phyloP scores from a whole-genome alignment of 2,329 filamentous ascomycete species.

The Didymella pinodella region DNA sequence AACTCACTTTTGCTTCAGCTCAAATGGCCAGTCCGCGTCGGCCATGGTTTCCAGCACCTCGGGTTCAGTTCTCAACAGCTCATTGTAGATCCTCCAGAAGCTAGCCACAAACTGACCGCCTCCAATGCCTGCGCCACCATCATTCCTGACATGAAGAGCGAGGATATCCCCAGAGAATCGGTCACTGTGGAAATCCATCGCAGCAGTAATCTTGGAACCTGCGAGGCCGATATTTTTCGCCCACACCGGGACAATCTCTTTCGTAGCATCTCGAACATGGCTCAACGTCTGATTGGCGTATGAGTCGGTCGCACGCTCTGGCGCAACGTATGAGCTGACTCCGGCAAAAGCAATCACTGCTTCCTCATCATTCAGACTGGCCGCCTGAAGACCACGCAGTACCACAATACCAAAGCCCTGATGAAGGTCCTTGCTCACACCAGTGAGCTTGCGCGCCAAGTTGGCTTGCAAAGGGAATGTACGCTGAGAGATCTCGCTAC shows the following conservation, averaged over 20 bases:
- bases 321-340: slow-evolving; percentile 42
- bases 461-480: slow-evolving; percentile 36
- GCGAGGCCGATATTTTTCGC: slow-evolving; percentile 49
- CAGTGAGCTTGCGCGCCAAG: slow-evolving; percentile 36
- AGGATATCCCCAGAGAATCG: slow-evolving; percentile 50
- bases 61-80: slow-evolving; percentile 43
- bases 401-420: slow-evolving; percentile 42
- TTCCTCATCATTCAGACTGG: slow-evolving; percentile 49
- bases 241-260: slow-evolving; percentile 41
- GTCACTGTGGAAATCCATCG: slow-evolving; percentile 51
- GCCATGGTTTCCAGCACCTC: slow-evolving; percentile 48
- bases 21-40: slow-evolving; percentile 48
- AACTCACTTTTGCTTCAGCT: slow-evolving; percentile 50
- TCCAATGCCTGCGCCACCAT: slow-evolving; percentile 41
- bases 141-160: slow-evolving; percentile 46
- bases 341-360: slow-evolving; percentile 49
- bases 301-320: slow-evolving; percentile 46
- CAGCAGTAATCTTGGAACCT: slow-evolving; percentile 47
- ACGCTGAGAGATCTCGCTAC: slow-evolving; percentile 14
- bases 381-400: slow-evolving; percentile 43
- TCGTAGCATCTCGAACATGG: slow-evolving; percentile 49
- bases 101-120: slow-evolving; percentile 47
- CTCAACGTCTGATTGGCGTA: slow-evolving; percentile 50
- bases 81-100: slow-evolving; percentile 50
- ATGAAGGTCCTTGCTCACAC: slow-evolving; percentile 42